Evolutionary conservation across 202 grass and related monocot genomes (phyloP), one percentile per base, ranked within the genome.

Genomic region (Schoenoplectus tabernaemontani): DNA sequence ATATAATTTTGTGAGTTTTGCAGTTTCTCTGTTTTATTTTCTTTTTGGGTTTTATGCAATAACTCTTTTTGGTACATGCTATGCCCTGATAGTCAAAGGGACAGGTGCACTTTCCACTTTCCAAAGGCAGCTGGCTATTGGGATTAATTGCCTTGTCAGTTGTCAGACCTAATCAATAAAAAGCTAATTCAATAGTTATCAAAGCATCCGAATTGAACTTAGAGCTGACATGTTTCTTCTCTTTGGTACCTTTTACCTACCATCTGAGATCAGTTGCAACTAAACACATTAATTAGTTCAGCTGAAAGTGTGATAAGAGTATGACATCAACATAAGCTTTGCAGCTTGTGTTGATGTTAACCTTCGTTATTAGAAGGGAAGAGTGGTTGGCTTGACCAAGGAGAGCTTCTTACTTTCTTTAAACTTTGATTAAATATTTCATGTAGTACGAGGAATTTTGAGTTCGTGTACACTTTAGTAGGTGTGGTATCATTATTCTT

Each of bases 31-130:
- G 22, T 20, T 7, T 5, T 7, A 15, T 37, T 65, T 37, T 65
- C 8, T 28, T 59, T 59, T 59, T 26, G 57, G 4, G 32, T 6
- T 65, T 9, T 36, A 43, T 3, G n/a, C 36, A 38, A 64, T 37
- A 39, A 4, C 12, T 28, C 11, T 30, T 70, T 47, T 12, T 10
- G 41, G 7, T 4, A 39, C 26, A 19, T 26, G n/a, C n/a, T n/a
- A n/a, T n/a, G n/a, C n/a, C n/a, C n/a, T n/a, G n/a, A n/a, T 26
- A 71, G 42, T 72, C 68, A 72, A 72, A 46, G 68, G 41, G 68
- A 72, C 43, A 30, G 68, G 24, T 72, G n/a, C 23, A 26, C 39
- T 51, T 48, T 11, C n/a, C n/a, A n/a, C n/a, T 11, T 24, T 70
- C 20, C 39, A 69, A 37, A 20, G 13, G 38, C 37, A 70, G 4